phyloP scores from a whole-genome alignment of 2,329 filamentous ascomycete species.

The Aspergillus quadricinctus region DNA sequence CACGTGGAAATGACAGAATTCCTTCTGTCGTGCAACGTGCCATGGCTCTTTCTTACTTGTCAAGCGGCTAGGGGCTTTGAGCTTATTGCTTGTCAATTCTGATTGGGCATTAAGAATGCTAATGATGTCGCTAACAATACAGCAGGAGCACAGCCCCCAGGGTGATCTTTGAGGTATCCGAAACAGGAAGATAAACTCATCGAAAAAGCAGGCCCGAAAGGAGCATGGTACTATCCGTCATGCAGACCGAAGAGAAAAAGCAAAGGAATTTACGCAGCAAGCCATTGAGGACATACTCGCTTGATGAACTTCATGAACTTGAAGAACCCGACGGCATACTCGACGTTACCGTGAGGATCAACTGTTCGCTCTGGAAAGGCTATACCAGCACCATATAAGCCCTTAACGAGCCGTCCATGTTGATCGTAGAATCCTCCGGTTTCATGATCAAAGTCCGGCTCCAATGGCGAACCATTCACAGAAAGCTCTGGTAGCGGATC shows the following conservation, averaged over 20 bases:
- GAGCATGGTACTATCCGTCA: background rate
- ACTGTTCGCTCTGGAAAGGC: slow-evolving; percentile 59
- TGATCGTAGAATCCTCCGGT: slow-evolving; percentile 47
- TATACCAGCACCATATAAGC: slow-evolving; percentile 59
- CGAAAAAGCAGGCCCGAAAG: background rate
- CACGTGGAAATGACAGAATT: background rate
- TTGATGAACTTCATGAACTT: slow-evolving; percentile 64
- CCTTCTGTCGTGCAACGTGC: background rate
- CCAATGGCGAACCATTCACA: slow-evolving; percentile 25
- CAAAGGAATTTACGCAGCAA: slow-evolving; percentile 3
- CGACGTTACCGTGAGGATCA: slow-evolving; percentile 59
- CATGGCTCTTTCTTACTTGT: too few relatives aligned
- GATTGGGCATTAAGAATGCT: background rate
- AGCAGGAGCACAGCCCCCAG: background rate
- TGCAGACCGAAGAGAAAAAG: background rate
- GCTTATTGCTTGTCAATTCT: background rate
- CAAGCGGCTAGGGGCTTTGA: too few relatives aligned
- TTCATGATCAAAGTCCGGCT: slow-evolving; percentile 28
- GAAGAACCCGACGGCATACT: slow-evolving; percentile 59
- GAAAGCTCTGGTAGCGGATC: slow-evolving; percentile 49
- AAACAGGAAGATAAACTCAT: background rate
- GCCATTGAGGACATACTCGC: slow-evolving; percentile 52
- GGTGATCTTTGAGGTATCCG: background rate
- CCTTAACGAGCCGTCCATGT: slow-evolving; percentile 42
- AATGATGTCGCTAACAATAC: background rate